Percentiles rank a stretch among this genome's conserved stretches.
These are phyloP conservation scores for Blastobotrys peoriensis DNA, from an alignment of 805 yeast genomes.

Conservation along the genomic window DNA sequence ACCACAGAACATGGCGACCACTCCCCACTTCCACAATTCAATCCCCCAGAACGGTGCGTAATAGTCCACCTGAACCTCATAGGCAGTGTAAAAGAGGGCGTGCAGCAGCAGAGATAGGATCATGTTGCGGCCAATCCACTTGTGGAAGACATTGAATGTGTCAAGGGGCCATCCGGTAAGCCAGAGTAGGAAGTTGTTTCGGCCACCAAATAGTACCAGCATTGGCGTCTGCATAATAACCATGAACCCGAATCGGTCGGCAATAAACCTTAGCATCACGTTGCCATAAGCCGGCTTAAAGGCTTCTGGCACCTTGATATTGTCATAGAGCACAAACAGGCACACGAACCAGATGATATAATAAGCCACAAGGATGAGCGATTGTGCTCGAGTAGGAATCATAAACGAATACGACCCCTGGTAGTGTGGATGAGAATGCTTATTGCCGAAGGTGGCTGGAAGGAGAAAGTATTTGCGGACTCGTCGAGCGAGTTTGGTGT, in stretches of 20 bases:
- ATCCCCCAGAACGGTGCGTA: conserved; percentile 17
- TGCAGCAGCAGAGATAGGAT: conserved; percentile 50
- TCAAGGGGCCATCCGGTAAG: conserved; percentile 59
- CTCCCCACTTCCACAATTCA: conserved; percentile 31
- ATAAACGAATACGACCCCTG: conserved; percentile 11
- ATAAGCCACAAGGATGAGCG: conserved; percentile 30
- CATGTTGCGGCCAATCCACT: conserved; percentile 53
- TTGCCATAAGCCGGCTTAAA: not conserved
- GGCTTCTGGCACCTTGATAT: conserved; percentile 12
- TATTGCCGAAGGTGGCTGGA: conserved; percentile 26
- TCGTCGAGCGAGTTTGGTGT: conserved; percentile 12
- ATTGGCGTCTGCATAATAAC: conserved; percentile 44
- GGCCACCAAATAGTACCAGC: conserved; percentile 54
- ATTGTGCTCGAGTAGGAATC: conserved; percentile 34
- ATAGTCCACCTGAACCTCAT: conserved; percentile 29
- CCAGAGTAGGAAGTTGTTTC: conserved; percentile 62
- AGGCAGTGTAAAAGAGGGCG: conserved; percentile 49
- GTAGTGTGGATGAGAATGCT: conserved; percentile 21
- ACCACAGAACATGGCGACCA: conserved; percentile 37
- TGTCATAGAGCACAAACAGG: conserved; percentile 18
- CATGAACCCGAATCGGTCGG: conserved; percentile 36
- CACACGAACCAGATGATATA: conserved; percentile 26
- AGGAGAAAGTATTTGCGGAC: conserved; percentile 17
- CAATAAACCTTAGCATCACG: conserved; percentile 16
- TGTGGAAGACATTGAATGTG: conserved; percentile 56